Evolutionary conservation across 78 protist species (phyloP), one percentile per base, ranked within the genome.

Genomic region (Blattamonas nauphoetae): DNA sequence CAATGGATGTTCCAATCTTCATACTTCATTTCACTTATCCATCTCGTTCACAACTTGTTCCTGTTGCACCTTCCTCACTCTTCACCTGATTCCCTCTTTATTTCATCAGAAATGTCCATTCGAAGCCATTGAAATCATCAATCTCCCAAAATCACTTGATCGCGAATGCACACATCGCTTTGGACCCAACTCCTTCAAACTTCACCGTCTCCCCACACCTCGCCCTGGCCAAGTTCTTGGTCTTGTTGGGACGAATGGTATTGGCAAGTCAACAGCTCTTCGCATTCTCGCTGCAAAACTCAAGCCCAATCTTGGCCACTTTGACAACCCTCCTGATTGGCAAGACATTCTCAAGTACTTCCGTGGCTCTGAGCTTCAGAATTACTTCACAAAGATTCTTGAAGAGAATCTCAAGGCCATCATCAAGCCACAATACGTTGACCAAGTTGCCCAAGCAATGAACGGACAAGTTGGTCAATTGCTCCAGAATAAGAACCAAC

Each of bases 181-280:
- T 78, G 94, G 97, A 21, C 95, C 99, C 81, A 98, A 98, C 95
- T 41, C 95, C 3, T 98, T 98, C 96, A 98, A 98, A 92, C 93
- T 98, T 36, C 99, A 98, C 84, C 82, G 96, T 2, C 94, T 98
- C 32, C 99, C 99, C 46, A 89, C 81, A 34, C 99, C 99, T 38
- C 93, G 99, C 32, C 97, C 98, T 2, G 99, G 99, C 36, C 98
- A 97, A 86, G 99, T 98, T 29, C 94, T 98, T 2, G 99, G 99
- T 34, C 91, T 98, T 21, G 99, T 97, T 29, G 99, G 99, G 33
- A 96, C 98, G 35, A 98, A 97, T 92, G 99, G 99, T 86, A 97
- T 96, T 85, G 99, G 99, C 78, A 98, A 98, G 95, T 90, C 97
- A 36, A 98, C 99, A 0, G 99, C 99, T 0, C 95, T 98, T 45